Evolutionary conservation across 2,329 filamentous ascomycete species (phyloP), one percentile per base, ranked within the genome.

Genomic region (Ascocoryne sarcoides): DNA sequence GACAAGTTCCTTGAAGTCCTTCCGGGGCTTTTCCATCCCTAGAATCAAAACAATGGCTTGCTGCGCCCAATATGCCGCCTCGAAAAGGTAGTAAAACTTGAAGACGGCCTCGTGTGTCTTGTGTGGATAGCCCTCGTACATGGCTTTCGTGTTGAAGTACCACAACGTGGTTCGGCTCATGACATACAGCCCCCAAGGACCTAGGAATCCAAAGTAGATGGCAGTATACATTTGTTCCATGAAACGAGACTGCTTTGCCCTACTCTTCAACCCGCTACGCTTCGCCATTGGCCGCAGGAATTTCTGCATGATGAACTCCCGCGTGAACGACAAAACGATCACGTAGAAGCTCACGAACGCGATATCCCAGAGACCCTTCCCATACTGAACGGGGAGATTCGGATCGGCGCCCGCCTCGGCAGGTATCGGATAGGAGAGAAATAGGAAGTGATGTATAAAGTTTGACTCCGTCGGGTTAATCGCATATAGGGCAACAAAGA

Each of bases 151-250:
- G 66, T 93, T 89, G 73, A 94, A 95, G 64, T 94, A 95, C 90
- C 88, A 95, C 31, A 95, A 79, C 5, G 88, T 82, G n/a, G 86
- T 90, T 47, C 76, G 73, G 57, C 75, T 83, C 89, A 96, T 95
- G 60, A 95, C 84, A 60, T 83, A 95, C 56, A 95, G 63, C 39
- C 89, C 89, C 40, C 80, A 81, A 2, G 88, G 88, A 1, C 87
- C 87, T 42, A 93, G 79, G 43, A 92, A 61, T 32, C 65, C 77
- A 62, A 95, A 95, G 71, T 96, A 95, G 39, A 95, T 68, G 18
- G 88, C 89, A 1, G 89, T 95, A 65, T 96, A 96, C 58, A 83
- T 78, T 65, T 96, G 89, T 64, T 96, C 89, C 85, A 95, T 92
- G 71, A 95, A 95, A 23, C 89, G 82, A 12, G 81, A 75, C 57